Conservation (phyloP, 2,329 filamentous ascomycete genomes). For the Diaporthe citriasiana region DNA sequence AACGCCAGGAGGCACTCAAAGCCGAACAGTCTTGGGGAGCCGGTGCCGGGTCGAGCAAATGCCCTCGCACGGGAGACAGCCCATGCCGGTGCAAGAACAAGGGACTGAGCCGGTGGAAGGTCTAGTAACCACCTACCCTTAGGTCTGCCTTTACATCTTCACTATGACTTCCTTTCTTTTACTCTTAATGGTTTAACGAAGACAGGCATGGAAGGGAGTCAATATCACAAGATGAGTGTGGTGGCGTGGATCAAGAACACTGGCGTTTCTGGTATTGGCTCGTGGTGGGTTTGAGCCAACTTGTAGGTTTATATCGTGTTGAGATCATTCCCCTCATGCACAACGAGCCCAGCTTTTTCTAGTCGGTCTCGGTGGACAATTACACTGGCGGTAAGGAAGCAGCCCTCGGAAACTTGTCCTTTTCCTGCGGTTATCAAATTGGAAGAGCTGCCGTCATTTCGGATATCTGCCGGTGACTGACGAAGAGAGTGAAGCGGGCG, state of each 20-base stretch:
- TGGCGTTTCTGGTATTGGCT: conserved; percentile 33
- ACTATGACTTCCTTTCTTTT: background rate
- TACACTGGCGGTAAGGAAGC: conserved; percentile 25
- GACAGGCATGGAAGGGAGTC: conserved; percentile 28
- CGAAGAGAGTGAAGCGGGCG: conserved; percentile 13
- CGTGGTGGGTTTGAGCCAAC: background rate
- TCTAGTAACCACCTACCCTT: conserved; percentile 37
- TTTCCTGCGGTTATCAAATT: conserved; percentile 4
- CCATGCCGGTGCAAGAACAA: conserved; percentile 34
- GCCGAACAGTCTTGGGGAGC: conserved; percentile 47
- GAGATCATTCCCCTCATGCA: conserved; percentile 21
- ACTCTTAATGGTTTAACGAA: conserved; percentile 6
- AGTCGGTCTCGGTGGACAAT: background rate
- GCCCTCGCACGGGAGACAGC: conserved; percentile 31
- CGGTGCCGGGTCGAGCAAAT: conserved; percentile 20
- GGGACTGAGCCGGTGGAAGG: conserved; percentile 31
- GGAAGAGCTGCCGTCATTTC: conserved; percentile 9
- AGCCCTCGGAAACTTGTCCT: background rate
- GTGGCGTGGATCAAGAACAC: conserved; percentile 18
- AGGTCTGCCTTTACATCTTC: conserved; percentile 23
- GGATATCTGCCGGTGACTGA: conserved; percentile 3
- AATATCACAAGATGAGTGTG: conserved; percentile 26
- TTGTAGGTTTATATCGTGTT: conserved; percentile 1
- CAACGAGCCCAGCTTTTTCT: conserved; percentile 1
- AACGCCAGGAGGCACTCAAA: conserved; percentile 53